Evolutionary conservation across 805 yeast species (phyloP).

Genomic region (Kodamaea laetipori): DNA sequence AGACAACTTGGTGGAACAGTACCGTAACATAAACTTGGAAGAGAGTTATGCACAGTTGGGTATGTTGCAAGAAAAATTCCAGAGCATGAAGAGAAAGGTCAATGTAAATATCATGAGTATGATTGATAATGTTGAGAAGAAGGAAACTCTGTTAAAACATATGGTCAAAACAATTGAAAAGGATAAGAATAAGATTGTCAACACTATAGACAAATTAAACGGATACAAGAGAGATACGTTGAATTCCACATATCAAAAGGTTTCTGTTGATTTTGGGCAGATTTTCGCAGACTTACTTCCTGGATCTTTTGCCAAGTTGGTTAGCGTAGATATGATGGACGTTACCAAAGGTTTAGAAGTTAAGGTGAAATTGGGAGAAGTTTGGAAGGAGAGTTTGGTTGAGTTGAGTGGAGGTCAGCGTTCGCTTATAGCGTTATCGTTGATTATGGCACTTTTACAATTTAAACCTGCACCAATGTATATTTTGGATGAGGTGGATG

Average conservation of each 20-base stretch:
- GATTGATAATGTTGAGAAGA: slow-evolving; percentile 90
- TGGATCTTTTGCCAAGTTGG: slow-evolving; percentile 85
- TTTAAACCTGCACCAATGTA: slow-evolving; percentile 99
- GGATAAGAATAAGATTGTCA: slow-evolving; percentile 87
- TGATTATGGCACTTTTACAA: slow-evolving; percentile 88
- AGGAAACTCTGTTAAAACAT: slow-evolving; percentile 69
- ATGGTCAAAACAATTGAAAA: slow-evolving; percentile 87
- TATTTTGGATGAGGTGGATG: slow-evolving; percentile 96
- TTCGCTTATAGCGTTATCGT: slow-evolving; percentile 87
- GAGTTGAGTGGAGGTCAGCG: slow-evolving; percentile 98
- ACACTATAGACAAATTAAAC: slow-evolving; percentile 80
- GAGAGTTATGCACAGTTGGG: slow-evolving; percentile 61
- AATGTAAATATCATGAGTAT: slow-evolving; percentile 85
- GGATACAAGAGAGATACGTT: slow-evolving; percentile 83
- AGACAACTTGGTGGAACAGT: slow-evolving; percentile 56
- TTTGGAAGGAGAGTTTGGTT: slow-evolving; percentile 94
- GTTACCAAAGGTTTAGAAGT: slow-evolving; percentile 91
- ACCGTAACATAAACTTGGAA: slow-evolving; percentile 62
- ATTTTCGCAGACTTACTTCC: slow-evolving; percentile 89
- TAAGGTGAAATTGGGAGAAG: slow-evolving; percentile 82
- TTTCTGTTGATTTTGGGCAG: slow-evolving; percentile 83
- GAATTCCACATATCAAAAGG: slow-evolving; percentile 82
- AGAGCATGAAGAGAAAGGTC: slow-evolving; percentile 76
- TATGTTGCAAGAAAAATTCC: slow-evolving; percentile 58
- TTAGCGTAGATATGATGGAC: slow-evolving; percentile 75